Conservation (phyloP, 345 rosid genomes). For the Erucastrum elatum region DNA sequence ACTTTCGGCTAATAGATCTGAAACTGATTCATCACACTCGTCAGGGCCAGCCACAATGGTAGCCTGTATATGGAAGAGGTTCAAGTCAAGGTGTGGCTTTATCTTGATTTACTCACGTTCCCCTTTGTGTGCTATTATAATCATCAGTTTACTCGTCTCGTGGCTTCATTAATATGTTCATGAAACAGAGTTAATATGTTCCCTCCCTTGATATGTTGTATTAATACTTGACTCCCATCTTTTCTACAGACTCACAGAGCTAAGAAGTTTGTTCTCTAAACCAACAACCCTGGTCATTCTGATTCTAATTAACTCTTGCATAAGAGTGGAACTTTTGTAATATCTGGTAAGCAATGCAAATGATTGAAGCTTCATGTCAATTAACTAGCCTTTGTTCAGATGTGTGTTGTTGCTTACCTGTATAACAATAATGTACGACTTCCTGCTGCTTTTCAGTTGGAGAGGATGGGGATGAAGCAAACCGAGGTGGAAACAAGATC, state of each 20-base stretch:
- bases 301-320: slow-evolving; percentile 94
- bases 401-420: not conserved
- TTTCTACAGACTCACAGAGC: slow-evolving; percentile 76
- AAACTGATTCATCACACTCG: not conserved
- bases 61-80: too few relatives aligned
- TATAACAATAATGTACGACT: not conserved
- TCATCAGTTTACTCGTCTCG: too few relatives aligned
- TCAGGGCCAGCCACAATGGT: not conserved
- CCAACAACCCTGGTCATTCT: slow-evolving; percentile 96
- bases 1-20: not conserved
- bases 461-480: slow-evolving; percentile 50
- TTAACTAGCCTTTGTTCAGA: slow-evolving; percentile 16
- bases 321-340: slow-evolving; percentile 78
- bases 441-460: slow-evolving; percentile 45
- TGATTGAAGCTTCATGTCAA: slow-evolving; percentile 22
- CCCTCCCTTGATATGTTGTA: slow-evolving; percentile 7
- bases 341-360: slow-evolving; percentile 52
- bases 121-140: too few relatives aligned
- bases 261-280: slow-evolving; percentile 91
- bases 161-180: too few relatives aligned
- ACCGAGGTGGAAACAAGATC: slow-evolving; percentile 56
- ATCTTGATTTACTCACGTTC: too few relatives aligned
- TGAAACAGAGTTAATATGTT: slow-evolving; percentile 3
- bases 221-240: not conserved
- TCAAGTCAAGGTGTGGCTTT: too few relatives aligned